Base-by-base conservation (phyloP, 2,329 filamentous ascomycete genomes). In the Colletotrichum incanum region DNA sequence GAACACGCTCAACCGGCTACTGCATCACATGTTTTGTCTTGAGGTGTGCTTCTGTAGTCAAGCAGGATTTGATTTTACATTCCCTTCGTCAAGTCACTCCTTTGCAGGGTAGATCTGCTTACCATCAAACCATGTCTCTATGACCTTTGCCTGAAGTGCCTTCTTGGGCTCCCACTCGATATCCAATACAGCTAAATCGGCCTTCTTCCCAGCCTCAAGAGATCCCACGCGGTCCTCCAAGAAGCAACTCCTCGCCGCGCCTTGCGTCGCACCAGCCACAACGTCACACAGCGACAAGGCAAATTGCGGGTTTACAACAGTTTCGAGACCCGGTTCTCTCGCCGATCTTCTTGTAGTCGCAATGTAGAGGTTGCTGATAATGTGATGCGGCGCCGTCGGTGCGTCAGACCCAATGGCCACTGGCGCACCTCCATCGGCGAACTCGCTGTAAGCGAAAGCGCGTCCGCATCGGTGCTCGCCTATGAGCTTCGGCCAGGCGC, bases 371-470 rank as follows among this genome's bases (percentile, higher is more conserved):
- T 92, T 92, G 8, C 83, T 83, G 49, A 90, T 80, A 8, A 89
- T 85, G 1, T 82, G 77, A 73, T 89, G 86, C 3, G 88, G 88
- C 2, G 90, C 89, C 0, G 90, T 91, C 0, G 90, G 90, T 0
- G 88, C 84, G 73, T 92, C 90, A 1, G 86, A 88, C 0, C 90
- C 90, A 18, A 92, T 83, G 0, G 90, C 89, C 0, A 92, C 78
- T 0, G 81, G 78, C 0, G 90, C 88, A 1, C 89, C 89, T 0
- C 83, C 82, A 49, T 88, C 86, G 3, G 84, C 83, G 50, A 92
- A 91, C 61, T 92, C 90, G 60, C 85, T 84, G 79, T 93, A 92
- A 0, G 91, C 88, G 75, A 92, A 93, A 0, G 89, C 90, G 18
- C 90, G 84, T 58, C 83, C 83, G 80, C 90, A 88, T 1, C 89